Evolutionary conservation across 2,329 filamentous ascomycete species (phyloP).

Genomic region (Ophiocordyceps camponoti-saundersi): DNA sequence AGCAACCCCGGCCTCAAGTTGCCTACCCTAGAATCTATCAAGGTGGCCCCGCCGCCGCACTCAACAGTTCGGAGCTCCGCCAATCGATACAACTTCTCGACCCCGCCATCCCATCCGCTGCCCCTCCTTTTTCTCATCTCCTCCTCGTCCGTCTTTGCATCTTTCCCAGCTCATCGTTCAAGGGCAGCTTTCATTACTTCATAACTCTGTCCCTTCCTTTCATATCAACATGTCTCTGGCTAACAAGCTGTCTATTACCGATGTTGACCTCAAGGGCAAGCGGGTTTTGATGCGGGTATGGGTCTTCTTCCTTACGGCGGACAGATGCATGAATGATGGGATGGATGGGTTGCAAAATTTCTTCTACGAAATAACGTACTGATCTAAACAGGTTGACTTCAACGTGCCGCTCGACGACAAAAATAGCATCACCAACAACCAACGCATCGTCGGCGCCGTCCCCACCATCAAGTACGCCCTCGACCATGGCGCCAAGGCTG

Average conservation of each 20-base stretch:
- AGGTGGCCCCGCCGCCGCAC: too few relatives aligned
- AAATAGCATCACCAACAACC: slow-evolving; percentile 93
- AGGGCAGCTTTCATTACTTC: too few relatives aligned
- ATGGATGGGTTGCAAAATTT: not conserved
- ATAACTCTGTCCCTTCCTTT: slow-evolving; percentile 1
- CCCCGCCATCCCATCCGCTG: not conserved
- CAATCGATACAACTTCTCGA: too few relatives aligned
- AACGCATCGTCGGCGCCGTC: slow-evolving; percentile 91
- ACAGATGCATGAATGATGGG: too few relatives aligned
- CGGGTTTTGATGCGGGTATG: slow-evolving; percentile 85
- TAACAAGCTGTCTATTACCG: slow-evolving; percentile 92
- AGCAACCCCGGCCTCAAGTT: too few relatives aligned
- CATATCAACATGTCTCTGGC: slow-evolving; percentile 81
- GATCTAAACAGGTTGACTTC: slow-evolving; percentile 70
- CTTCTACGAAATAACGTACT: too few relatives aligned
- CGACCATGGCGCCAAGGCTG: slow-evolving; percentile 78
- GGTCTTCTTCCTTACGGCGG: not conserved
- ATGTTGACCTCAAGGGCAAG: slow-evolving; percentile 96
- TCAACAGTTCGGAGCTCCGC: too few relatives aligned
- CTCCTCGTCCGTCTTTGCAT: not conserved
- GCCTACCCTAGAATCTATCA: too few relatives aligned
- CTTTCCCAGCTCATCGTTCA: not conserved
- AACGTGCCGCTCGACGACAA: slow-evolving; percentile 91
- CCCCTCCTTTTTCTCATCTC: not conserved
- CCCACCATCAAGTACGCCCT: slow-evolving; percentile 91